Conservation (phyloP, 2,329 filamentous ascomycete species). For the Mycocentrospora acerina region DNA sequence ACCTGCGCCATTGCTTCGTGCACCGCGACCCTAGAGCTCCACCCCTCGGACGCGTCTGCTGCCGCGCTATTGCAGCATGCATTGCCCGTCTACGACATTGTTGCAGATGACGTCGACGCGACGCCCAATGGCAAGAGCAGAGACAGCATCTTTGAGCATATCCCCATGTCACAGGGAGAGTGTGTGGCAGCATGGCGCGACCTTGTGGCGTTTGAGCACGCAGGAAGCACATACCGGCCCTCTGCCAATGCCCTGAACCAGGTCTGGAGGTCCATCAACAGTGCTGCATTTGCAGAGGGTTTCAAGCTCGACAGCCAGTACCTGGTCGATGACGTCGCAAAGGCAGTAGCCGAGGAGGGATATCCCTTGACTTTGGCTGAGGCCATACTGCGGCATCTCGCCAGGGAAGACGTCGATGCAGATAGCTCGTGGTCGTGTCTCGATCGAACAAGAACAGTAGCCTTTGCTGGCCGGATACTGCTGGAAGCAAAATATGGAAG, state of each 20-base stretch:
- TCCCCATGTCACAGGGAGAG: conserved; percentile 55
- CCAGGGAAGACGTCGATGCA: conserved; percentile 26
- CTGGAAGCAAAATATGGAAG: conserved; percentile 29
- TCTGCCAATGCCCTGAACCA: conserved; percentile 50
- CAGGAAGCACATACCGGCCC: conserved; percentile 47
- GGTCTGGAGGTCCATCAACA: conserved; percentile 52
- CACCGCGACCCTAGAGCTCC: conserved; percentile 48
- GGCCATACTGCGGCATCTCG: conserved; percentile 41
- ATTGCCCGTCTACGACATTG: conserved; percentile 43
- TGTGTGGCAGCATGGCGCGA: conserved; percentile 54
- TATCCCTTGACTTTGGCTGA: conserved; percentile 40
- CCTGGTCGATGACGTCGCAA: conserved; percentile 34
- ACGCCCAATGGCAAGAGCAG: conserved; percentile 37
- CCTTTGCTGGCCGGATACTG: conserved; percentile 34
- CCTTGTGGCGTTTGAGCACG: conserved; percentile 55
- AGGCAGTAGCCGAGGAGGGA: conserved; percentile 38
- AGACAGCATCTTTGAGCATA: conserved; percentile 48
- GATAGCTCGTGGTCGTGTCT: conserved; percentile 38
- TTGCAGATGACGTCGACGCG: conserved; percentile 29
- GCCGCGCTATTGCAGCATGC: conserved; percentile 37
- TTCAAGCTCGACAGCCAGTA: conserved; percentile 44
- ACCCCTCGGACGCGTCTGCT: conserved; percentile 38
- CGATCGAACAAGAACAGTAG: conserved; percentile 33
- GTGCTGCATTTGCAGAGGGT: conserved; percentile 44
- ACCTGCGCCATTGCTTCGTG: conserved; percentile 49